Evolutionary conservation across 129 eudicot genomes (phyloP).

Genomic region (Lactuca sativa): DNA sequence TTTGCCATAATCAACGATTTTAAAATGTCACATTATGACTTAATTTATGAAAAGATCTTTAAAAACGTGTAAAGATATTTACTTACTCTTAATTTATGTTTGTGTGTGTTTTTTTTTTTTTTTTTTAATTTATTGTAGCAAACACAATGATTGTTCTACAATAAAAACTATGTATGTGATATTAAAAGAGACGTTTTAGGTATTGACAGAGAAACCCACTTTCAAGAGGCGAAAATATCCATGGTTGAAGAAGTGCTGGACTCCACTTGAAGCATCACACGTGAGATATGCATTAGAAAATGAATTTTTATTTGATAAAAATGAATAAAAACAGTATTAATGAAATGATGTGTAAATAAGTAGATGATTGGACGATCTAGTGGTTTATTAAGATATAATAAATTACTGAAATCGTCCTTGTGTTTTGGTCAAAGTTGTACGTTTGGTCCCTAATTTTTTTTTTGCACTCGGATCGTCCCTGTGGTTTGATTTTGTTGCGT

Average conservation of each 20-base stretch:
- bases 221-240: slow-evolving; percentile 24
- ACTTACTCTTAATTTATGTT: neutral
- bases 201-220: slow-evolving; percentile 70
- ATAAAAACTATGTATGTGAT: slow-evolving; percentile 7
- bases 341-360: neutral
- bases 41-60: too few relatives aligned
- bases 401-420: too few relatives aligned
- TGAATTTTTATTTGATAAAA: neutral
- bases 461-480: too few relatives aligned
- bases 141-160: slow-evolving; percentile 5
- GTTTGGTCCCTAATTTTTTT: too few relatives aligned
- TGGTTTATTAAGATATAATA: too few relatives aligned
- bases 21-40: too few relatives aligned
- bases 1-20: too few relatives aligned
- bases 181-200: slow-evolving; percentile 35
- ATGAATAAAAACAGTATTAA: neutral
- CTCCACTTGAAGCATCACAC: slow-evolving; percentile 46
- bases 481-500: too few relatives aligned
- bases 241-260: slow-evolving; percentile 58
- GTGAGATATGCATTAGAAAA: slow-evolving; percentile 1
- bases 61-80: too few relatives aligned
- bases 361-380: neutral
- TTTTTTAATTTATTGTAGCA: neutral
- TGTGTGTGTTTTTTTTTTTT: neutral
- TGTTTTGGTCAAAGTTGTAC: too few relatives aligned